Evolutionary conservation across 352 stramenopile species (phyloP), one percentile per base, ranked within the genome.

Genomic region (Globisporangium takayamanum): DNA sequence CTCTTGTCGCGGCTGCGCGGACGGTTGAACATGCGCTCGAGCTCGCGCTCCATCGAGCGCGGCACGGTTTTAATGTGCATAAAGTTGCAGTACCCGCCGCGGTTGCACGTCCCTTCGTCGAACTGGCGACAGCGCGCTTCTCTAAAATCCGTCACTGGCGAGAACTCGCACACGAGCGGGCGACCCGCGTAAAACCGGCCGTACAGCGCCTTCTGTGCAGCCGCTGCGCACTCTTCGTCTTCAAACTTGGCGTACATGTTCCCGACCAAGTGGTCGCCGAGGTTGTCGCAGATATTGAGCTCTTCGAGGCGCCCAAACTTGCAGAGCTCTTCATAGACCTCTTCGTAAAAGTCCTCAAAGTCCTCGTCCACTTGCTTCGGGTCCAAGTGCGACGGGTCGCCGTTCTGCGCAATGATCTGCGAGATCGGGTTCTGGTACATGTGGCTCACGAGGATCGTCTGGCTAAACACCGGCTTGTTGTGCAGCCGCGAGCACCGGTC

Each of bases 181-280:
- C 95, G 77, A 14, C 97, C 97, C 45, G 96, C 96, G 71, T 99
- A 99, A 68, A 98, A 99, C 14, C 97, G 81, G 0, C 96, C 96
- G 60, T 98, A 98, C 20, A 99, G 85, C 14, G 87, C 80, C 65
- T 99, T 98, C 37, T 99, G 84, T 3, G 96, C 95, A 48, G 97
- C 95, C 16, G 94, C 88, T 0, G 97, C 97, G 59, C 99, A 89
- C 72, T 99, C 97, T 74, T 99, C 98, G 57, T 99, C 96, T 28
- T 89, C 87, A 65, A 98, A 99, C 73, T 99, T 99, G 55, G 96
- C 91, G 72, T 99, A 99, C 37, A 99, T 97, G 70, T 99, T 99
- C 50, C 98, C 98, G n/a, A 99, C 89, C 74, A 99, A 96, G 73
- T 99, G 97, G 75, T 99, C 98, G 33, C 96, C 96, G 14, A 99